Percentiles rank a stretch among this genome's conserved stretches.
Conservation (phyloP, 2,329 filamentous ascomycete species). For the Nigrospora osmanthi region DNA sequence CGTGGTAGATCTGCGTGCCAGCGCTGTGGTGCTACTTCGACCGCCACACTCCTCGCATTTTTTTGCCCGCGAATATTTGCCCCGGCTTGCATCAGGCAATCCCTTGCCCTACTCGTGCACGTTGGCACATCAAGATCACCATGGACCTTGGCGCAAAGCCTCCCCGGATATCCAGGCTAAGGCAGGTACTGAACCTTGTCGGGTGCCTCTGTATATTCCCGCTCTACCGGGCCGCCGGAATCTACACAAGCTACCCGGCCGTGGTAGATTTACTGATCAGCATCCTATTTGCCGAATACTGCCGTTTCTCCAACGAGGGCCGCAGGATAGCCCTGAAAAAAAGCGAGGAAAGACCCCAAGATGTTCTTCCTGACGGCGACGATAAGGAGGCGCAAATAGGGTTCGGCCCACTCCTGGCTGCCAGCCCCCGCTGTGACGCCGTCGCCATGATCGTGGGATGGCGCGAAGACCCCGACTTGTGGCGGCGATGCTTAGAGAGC, state of each 20-base stretch:
- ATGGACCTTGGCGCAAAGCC: too few relatives aligned
- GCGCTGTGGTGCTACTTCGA: too few relatives aligned
- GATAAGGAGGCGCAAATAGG: neutral
- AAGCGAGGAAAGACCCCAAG: neutral
- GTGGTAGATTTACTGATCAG: neutral
- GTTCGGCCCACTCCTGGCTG: neutral
- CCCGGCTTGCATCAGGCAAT: too few relatives aligned
- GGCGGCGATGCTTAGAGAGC: conserved; percentile 17
- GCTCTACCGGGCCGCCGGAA: neutral
- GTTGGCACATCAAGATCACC: too few relatives aligned
- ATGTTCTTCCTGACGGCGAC: neutral
- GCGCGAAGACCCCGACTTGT: conserved; percentile 19
- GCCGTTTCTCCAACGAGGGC: neutral
- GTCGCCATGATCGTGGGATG: conserved; percentile 17
- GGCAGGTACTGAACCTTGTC: neutral
- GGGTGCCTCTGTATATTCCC: neutral
- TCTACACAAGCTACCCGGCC: neutral
- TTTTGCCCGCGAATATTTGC: too few relatives aligned
- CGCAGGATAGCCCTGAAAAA: neutral
- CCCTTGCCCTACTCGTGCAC: too few relatives aligned
- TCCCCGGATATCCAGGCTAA: neutral
- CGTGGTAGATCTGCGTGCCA: too few relatives aligned
- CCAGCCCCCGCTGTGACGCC: neutral
- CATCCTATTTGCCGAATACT: neutral
- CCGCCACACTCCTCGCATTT: too few relatives aligned